A percentile compares a stretch with the other conserved stretches of the same genome.
Conservation (phyloP, 169 alveolate species). For the Plasmodium ovale region DNA sequence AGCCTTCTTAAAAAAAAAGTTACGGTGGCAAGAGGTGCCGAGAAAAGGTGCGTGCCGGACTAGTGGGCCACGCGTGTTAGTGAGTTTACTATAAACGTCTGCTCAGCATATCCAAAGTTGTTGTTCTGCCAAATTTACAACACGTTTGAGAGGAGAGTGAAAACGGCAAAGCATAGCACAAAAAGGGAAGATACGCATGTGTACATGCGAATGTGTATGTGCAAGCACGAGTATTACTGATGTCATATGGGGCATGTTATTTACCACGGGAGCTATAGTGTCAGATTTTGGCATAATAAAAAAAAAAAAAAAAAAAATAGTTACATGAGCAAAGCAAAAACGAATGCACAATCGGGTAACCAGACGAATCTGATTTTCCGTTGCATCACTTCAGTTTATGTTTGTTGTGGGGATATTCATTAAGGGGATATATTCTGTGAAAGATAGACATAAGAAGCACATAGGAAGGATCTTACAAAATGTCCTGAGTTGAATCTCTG, state of each 20-base stretch:
- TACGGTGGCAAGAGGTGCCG: background rate
- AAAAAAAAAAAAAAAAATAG: slow-evolving; percentile 7
- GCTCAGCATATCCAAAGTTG: slow-evolving; percentile 70
- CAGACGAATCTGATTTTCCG: no score
- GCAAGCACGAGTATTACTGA: slow-evolving; percentile 24
- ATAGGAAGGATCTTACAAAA: slow-evolving; percentile 24
- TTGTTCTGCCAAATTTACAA: slow-evolving; percentile 25
- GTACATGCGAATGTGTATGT: background rate
- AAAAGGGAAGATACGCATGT: slow-evolving; percentile 1
- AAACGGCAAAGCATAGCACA: slow-evolving; percentile 2
- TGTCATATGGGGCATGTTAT: slow-evolving; percentile 68
- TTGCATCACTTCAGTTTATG: no score
- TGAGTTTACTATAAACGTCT: slow-evolving; percentile 57
- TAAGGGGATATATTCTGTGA: background rate
- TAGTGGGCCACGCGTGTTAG: background rate
- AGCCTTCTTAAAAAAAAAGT: background rate
- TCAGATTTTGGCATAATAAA: background rate
- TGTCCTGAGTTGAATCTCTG: slow-evolving; percentile 67
- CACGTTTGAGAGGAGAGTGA: background rate
- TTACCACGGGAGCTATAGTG: slow-evolving; percentile 60
- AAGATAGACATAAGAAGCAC: background rate
- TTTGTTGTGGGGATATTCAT: no score
- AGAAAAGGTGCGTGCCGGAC: background rate
- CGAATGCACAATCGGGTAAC: no score
- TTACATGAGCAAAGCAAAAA: no score